These are phyloP conservation scores for Rhododendron henanense DNA, from an alignment of 148 eudicot species.

Conservation along the genomic window DNA sequence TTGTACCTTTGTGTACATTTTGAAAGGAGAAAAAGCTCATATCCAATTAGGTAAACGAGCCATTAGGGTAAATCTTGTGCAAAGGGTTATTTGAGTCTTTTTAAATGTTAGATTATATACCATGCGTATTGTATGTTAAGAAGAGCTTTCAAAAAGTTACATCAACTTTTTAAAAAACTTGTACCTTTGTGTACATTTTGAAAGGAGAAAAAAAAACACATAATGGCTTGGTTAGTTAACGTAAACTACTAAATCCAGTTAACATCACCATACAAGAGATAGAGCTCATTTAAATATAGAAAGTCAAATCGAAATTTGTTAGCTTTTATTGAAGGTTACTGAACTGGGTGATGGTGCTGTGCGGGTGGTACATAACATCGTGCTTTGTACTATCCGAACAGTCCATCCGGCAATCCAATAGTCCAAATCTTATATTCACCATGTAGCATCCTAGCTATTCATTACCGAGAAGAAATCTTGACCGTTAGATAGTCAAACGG, in stretches of 20 bases:
- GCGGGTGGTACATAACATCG: no score
- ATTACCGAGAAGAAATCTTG: no score
- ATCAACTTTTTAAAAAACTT: not conserved
- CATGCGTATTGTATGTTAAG: not conserved
- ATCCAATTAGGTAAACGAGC: not conserved
- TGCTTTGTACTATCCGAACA: no score
- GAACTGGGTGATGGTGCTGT: no score
- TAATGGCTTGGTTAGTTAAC: not conserved
- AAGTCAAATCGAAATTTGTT: not conserved
- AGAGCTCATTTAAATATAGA: not conserved
- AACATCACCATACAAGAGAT: not conserved
- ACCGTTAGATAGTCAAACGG: no score
- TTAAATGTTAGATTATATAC: not conserved
- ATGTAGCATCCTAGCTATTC: accelerated
- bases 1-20: not conserved
- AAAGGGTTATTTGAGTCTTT: not conserved
- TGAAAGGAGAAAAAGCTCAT: no score
- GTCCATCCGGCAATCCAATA: no score
- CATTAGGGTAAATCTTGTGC: not conserved
- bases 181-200: not conserved
- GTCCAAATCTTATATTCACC: no score
- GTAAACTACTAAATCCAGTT: not conserved
- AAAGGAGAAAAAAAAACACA: not conserved
- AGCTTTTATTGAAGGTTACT: not conserved
- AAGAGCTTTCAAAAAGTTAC: not conserved